phyloP scores from a whole-genome alignment of 2,329 filamentous ascomycete genomes.

The Phialophora macrospora region DNA sequence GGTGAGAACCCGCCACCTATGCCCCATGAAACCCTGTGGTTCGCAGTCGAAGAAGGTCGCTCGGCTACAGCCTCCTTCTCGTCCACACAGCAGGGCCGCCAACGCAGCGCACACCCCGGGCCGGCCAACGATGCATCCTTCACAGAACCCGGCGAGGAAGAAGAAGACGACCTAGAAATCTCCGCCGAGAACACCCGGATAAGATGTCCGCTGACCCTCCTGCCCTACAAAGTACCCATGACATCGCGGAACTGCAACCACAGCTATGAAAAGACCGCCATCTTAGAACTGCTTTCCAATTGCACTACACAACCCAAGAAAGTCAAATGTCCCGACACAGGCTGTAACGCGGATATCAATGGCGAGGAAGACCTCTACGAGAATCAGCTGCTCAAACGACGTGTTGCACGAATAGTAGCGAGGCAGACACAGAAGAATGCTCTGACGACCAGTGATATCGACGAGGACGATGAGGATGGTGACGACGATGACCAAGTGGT shows the following conservation, averaged over 20 bases:
- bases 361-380: constrained; percentile 45
- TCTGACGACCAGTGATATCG: constrained; percentile 23
- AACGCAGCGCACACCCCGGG: not conserved
- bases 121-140: constrained; percentile 39
- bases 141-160: constrained; percentile 3
- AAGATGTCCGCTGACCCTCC: constrained; percentile 56
- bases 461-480: constrained; percentile 32
- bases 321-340: constrained; percentile 48
- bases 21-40: constrained; percentile 66
- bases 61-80: constrained; percentile 7
- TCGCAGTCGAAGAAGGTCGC: constrained; percentile 55
- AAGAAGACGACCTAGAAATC: constrained; percentile 54
- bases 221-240: constrained; percentile 52
- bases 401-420: constrained; percentile 33
- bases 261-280: constrained; percentile 55
- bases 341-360: constrained; percentile 47
- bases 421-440: not conserved
- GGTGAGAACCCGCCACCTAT: constrained; percentile 59
- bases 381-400: constrained; percentile 43
- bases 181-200: constrained; percentile 52
- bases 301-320: constrained; percentile 33
- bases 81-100: constrained; percentile 38
- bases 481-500: constrained; percentile 30
- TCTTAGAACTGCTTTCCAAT: constrained; percentile 50
- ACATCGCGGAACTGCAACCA: constrained; percentile 57